These are phyloP conservation scores for Beta corolliflora DNA, from an alignment of 179 eudicot genomes.

Conservation along the genomic window DNA sequence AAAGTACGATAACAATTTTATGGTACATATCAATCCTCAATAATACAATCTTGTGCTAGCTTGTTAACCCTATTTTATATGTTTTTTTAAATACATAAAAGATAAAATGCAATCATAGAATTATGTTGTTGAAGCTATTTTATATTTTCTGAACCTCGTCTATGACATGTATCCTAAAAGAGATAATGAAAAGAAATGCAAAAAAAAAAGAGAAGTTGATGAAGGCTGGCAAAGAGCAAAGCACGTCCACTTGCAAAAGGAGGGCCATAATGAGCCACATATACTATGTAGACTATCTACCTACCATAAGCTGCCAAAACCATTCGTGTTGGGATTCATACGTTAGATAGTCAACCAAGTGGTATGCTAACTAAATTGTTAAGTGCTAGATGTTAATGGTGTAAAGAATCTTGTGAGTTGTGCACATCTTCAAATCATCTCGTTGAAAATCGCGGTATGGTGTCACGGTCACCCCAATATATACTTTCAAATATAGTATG, in stretches of 20 bases:
- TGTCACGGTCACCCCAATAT: not conserved
- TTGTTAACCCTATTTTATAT: not conserved
- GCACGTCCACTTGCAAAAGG: conserved; percentile 6
- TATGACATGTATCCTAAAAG: conserved; percentile 10
- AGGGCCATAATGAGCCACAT: conserved; percentile 6
- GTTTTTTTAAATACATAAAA: not conserved
- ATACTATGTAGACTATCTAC: conserved; percentile 2
- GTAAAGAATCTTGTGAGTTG: not conserved
- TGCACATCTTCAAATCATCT: not conserved
- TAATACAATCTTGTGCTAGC: not conserved
- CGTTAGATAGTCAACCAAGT: conserved; percentile 9
- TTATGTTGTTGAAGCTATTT: not conserved
- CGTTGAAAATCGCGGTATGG: not conserved
- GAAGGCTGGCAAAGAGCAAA: not conserved
- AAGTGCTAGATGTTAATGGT: not conserved
- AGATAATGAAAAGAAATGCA: conserved; percentile 13
- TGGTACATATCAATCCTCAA: not conserved
- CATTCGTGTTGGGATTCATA: conserved; percentile 24
- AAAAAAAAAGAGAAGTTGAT: not conserved
- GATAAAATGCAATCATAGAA: too few species aligned
- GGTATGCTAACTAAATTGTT: not conserved
- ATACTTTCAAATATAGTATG: not conserved
- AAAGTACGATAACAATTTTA: not conserved
- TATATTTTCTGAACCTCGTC: not conserved
- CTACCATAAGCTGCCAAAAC: conserved; percentile 16